Evolutionary conservation across 169 alveolate species (phyloP).

Genomic region (Eimeria sp.): DNA sequence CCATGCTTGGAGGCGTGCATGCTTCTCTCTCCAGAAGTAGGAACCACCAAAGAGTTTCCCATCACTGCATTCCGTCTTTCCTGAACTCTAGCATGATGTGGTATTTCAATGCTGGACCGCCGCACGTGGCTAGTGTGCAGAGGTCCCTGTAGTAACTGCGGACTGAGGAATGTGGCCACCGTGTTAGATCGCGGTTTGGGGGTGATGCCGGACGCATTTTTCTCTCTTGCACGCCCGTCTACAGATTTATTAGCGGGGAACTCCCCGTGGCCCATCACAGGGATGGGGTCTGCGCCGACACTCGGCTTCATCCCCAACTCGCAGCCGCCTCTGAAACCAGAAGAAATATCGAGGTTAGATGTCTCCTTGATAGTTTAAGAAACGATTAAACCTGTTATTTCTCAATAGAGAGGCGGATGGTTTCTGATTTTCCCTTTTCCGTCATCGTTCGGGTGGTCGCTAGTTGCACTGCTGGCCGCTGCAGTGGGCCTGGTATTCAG

Average conservation of each 20-base stretch:
- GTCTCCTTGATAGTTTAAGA: neutral
- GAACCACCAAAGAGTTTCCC: neutral
- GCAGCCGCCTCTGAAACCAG: neutral
- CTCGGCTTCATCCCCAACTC: constrained; percentile 54
- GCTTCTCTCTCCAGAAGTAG: neutral
- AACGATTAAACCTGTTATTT: neutral
- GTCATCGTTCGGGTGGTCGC: constrained; percentile 13
- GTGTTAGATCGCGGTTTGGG: constrained; percentile 38
- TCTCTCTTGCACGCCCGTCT: neutral
- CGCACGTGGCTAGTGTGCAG: neutral
- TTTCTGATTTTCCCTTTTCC: neutral
- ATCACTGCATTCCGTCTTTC: constrained; percentile 38
- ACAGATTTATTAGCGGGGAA: neutral
- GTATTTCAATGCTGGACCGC: constrained; percentile 17
- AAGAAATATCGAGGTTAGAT: neutral
- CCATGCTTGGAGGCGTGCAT: neutral
- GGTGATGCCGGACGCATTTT: neutral
- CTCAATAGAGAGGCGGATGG: neutral
- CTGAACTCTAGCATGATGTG: neutral
- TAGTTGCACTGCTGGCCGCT: neutral
- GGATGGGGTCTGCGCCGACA: constrained; percentile 47
- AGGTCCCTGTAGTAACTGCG: neutral
- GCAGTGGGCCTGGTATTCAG: neutral
- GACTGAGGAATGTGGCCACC: constrained; percentile 43
- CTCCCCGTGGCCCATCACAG: constrained; percentile 18